phyloP scores from a whole-genome alignment of 2,329 filamentous ascomycete species.

The Colletotrichum sp. region DNA sequence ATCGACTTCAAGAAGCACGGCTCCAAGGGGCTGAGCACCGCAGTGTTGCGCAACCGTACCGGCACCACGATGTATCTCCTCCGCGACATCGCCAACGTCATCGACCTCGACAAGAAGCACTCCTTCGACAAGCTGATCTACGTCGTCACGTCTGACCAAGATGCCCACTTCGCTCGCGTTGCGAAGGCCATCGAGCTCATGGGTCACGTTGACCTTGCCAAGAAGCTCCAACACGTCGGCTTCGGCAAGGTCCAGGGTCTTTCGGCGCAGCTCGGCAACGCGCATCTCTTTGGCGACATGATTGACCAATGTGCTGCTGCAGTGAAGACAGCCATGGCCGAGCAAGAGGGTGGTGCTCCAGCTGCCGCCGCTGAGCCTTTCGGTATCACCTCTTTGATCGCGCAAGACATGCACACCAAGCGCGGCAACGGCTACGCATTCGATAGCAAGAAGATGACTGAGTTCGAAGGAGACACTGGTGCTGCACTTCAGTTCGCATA shows the following conservation, averaged over 20 bases:
- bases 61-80: conserved; percentile 73
- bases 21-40: conserved; percentile 70
- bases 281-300: conserved; percentile 62
- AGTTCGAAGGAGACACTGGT: conserved; percentile 76
- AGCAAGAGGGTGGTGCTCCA: conserved; percentile 68
- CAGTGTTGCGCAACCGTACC: conserved; percentile 66
- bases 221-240: conserved; percentile 40
- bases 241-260: conserved; percentile 55
- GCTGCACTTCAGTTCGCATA: conserved; percentile 77
- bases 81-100: conserved; percentile 70
- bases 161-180: conserved; percentile 37
- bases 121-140: conserved; percentile 44
- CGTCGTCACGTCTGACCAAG: conserved; percentile 40
- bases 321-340: conserved; percentile 64
- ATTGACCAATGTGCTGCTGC: conserved; percentile 56
- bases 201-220: conserved; percentile 33
- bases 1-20: conserved; percentile 74
- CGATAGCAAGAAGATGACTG: conserved; percentile 62
- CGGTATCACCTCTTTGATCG: conserved; percentile 74
- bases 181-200: conserved; percentile 39
- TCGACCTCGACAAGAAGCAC: conserved; percentile 63
- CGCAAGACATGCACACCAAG: conserved; percentile 40
- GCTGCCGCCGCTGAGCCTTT: conserved; percentile 67
- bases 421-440: conserved; percentile 24
- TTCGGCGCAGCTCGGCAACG: conserved; percentile 48